These are phyloP conservation scores for Schwanniomyces sp. DNA, from an alignment of 805 yeast genomes.

Conservation along the genomic window DNA sequence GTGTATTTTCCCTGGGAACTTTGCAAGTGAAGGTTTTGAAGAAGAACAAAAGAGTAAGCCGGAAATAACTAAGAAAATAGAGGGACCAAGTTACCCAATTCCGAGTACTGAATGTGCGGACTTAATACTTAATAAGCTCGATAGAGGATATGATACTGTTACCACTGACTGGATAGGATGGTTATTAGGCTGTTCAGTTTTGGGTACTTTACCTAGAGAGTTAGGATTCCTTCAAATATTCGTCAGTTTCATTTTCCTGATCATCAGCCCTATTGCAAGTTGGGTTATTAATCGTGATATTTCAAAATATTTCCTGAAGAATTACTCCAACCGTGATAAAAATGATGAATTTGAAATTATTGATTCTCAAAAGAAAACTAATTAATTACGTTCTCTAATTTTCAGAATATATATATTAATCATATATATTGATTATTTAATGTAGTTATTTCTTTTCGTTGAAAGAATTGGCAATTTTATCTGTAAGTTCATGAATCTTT, in stretches of 20 bases:
- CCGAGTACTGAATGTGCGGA: conserved; percentile 65
- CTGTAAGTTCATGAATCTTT: conserved; percentile 26
- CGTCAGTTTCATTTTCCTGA: conserved; percentile 34
- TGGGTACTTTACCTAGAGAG: conserved; percentile 70
- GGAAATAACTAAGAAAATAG: conserved; percentile 73
- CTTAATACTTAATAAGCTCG: conserved; percentile 54
- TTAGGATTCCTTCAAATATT: conserved; percentile 49
- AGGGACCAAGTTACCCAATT: conserved; percentile 79
- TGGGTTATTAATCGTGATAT: conserved; percentile 54
- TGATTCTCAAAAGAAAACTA: conserved; percentile 1
- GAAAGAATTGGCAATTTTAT: conserved; percentile 16
- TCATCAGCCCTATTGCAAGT: conserved; percentile 56
- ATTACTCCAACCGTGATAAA: conserved; percentile 1
- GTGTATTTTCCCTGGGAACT: conserved; percentile 85
- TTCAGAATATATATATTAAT: background rate
- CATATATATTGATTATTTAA: background rate
- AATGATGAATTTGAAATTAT: conserved; percentile 1
- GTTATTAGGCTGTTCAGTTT: conserved; percentile 63
- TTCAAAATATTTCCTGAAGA: conserved; percentile 43
- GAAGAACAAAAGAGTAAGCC: conserved; percentile 88
- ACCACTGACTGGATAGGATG: conserved; percentile 86
- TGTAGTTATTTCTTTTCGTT: conserved; percentile 7
- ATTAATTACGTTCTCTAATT: background rate
- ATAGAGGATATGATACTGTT: conserved; percentile 67
- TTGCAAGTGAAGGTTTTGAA: conserved; percentile 81